Evolutionary conservation across 495 filamentous ascomycete species (phyloP), one percentile per base, ranked within the genome.

Genomic region (Aspergillus cristatus): DNA sequence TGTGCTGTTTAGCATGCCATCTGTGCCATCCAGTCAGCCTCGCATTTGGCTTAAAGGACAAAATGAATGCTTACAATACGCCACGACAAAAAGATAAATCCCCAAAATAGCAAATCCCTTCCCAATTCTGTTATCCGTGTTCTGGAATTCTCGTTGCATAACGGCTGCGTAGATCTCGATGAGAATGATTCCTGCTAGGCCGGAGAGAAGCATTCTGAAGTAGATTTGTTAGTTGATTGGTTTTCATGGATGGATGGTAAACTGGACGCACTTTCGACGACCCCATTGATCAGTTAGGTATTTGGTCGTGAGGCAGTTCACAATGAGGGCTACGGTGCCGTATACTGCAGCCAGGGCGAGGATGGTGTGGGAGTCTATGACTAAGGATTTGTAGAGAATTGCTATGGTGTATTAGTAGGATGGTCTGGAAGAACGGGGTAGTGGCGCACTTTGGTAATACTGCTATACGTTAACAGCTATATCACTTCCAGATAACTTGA

Each of bases 91-190:
- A 1, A 78, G 57, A 41, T 78, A 78, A 18, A 78, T 78, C 1
- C 71, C 74, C 2, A 76, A 57, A 34, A 78, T 66, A 0, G 74
- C 70, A 43, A 78, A 78, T n/a, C 72, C 74, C 42, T 78, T 76
- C 37, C 74, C 74, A 28, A 76, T 41, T 2, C 49, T 48, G 44
- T 78, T 78, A 18, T 70, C 48, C 5, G 67, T 73, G 36, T 73
- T 54, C 41, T 76, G 71, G 57, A 76, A 78, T 29, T 64, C 45
- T 15, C 57, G 55, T 47, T 78, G 74, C 67, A 78, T 76, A 38
- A 78, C 62, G 1, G 74, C 71, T 1, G 73, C 59, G 41, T 78
- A 78, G 50, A 76, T 76, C 47, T 76, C 72, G 32, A 74, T 62
- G 15, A 74, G 16, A 16, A 75, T 53, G 30, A 78, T 64, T 0